A percentile compares a stretch with the other conserved stretches of the same genome.
These are phyloP conservation scores for Cadophora gregata DNA, from an alignment of 2,329 filamentous ascomycete species.

Conservation along the genomic window DNA sequence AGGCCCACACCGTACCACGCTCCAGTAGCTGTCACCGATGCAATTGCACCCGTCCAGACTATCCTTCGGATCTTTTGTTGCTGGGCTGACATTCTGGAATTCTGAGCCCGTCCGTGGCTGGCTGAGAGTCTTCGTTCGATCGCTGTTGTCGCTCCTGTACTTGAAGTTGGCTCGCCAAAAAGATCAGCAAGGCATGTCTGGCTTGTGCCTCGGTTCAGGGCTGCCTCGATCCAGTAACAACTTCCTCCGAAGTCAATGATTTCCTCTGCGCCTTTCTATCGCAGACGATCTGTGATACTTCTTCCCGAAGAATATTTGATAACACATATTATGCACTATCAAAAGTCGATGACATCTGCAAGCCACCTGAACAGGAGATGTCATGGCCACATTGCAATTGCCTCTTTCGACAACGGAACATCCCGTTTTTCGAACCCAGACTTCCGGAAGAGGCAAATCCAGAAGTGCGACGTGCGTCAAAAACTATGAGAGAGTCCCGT, in stretches of 20 bases:
- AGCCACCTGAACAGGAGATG: neutral
- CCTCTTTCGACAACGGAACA: conserved; percentile 3
- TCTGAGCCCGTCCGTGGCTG: neutral
- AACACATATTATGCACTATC: neutral
- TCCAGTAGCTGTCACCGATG: conserved; percentile 61
- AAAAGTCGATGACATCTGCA: neutral
- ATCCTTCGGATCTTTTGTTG: conserved; percentile 53
- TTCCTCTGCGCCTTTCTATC: neutral
- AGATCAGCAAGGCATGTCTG: neutral
- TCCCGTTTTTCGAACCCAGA: neutral
- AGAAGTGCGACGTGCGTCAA: conserved; percentile 10
- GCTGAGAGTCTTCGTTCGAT: no score
- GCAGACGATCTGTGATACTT: neutral
- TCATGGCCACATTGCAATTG: neutral
- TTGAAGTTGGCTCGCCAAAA: neutral
- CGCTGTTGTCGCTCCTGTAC: neutral
- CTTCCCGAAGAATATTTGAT: neutral
- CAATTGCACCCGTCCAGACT: conserved; percentile 60
- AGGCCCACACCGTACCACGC: conserved; percentile 65
- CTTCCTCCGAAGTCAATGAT: neutral
- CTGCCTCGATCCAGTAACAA: neutral
- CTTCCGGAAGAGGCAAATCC: conserved; percentile 11
- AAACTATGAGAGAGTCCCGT: neutral
- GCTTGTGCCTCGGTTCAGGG: neutral
- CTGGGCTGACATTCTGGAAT: conserved; percentile 20